Evolutionary conservation across 176 grass and related monocot species (phyloP).

Genomic region (Carex littledalei): DNA sequence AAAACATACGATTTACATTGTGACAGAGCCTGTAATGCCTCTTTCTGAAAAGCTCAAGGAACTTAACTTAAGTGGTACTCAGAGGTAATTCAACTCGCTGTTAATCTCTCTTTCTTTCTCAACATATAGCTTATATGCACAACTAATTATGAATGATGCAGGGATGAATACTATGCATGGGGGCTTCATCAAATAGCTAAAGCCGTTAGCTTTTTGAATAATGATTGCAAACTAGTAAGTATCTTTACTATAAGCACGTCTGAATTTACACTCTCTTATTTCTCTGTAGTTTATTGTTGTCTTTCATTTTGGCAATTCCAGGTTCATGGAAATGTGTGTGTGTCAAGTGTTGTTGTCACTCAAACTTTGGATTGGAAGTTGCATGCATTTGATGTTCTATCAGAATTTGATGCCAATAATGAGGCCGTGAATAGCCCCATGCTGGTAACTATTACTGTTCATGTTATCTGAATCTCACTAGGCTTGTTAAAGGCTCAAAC

Average conservation of each 20-base stretch:
- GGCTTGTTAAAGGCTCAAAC: not conserved
- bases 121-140: not conserved
- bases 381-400: constrained; percentile 96
- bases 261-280: not conserved
- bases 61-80: constrained; percentile 76
- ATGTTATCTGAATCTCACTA: constrained; percentile 15
- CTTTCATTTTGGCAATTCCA: constrained; percentile 36
- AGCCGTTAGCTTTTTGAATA: constrained; percentile 99
- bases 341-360: constrained; percentile 94
- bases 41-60: constrained; percentile 92
- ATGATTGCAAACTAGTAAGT: constrained; percentile 97
- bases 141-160: constrained; percentile 33
- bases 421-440: constrained; percentile 62
- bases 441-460: constrained; percentile 51
- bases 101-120: constrained; percentile 21
- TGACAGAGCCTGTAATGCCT: constrained; percentile 90
- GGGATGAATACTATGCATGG: constrained; percentile 99
- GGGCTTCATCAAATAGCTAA: constrained; percentile 98
- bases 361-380: constrained; percentile 98
- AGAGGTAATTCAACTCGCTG: constrained; percentile 56
- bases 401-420: constrained; percentile 89
- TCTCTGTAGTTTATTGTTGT: constrained; percentile 13
- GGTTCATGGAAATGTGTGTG: constrained; percentile 96
- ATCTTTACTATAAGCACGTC: constrained; percentile 9
- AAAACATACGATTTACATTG: constrained; percentile 93